A percentile compares a stretch with the other conserved stretches of the same genome.
Conservation (phyloP, 305 asterid species). For the Caryopteris hybrid region DNA sequence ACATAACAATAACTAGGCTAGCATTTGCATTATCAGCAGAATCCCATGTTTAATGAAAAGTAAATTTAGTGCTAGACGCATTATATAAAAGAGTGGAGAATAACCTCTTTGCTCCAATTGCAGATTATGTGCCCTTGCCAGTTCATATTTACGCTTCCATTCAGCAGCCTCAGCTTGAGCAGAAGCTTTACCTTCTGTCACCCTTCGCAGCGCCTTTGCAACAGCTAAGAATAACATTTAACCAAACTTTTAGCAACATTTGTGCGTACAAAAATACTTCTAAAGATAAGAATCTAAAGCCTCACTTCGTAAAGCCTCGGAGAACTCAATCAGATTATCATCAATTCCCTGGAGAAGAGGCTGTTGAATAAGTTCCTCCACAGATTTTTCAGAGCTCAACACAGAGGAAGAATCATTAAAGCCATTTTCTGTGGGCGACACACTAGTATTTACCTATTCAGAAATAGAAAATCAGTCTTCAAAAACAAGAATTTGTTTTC, state of each 20-base stretch:
- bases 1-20: background rate
- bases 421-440: constrained; percentile 54
- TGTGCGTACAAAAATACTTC: background rate
- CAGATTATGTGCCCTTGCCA: constrained; percentile 66
- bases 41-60: background rate
- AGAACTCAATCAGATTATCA: constrained; percentile 81
- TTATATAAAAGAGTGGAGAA: background rate
- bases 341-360: constrained; percentile 79
- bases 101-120: constrained; percentile 68
- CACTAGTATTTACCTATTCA: constrained; percentile 46
- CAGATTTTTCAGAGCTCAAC: constrained; percentile 52
- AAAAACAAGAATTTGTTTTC: background rate
- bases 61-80: background rate
- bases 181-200: constrained; percentile 86
- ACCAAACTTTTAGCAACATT: background rate
- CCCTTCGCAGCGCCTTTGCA: constrained; percentile 76
- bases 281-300: background rate
- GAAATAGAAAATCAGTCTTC: constrained; percentile 12
- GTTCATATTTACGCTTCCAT: constrained; percentile 94
- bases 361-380: constrained; percentile 65
- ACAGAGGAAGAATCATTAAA: constrained; percentile 39
- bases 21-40: background rate
- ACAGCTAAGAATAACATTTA: constrained; percentile 50
- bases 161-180: constrained; percentile 98
- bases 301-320: constrained; percentile 92